Conservation (phyloP, 306 rosid species). For the Vicia faba region DNA sequence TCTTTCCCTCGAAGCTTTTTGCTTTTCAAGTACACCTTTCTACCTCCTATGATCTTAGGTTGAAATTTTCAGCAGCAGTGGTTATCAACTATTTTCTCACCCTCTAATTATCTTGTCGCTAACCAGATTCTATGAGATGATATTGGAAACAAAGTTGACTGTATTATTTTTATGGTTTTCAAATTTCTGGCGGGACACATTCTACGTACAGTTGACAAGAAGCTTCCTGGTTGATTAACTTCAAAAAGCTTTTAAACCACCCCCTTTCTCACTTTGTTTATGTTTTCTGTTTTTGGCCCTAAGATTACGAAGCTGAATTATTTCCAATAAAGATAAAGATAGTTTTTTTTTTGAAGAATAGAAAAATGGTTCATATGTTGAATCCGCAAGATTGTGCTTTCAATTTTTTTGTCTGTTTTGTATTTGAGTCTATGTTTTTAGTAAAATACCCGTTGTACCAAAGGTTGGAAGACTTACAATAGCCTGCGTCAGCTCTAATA, state of each 20-base stretch:
- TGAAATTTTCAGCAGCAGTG: constrained; percentile 11
- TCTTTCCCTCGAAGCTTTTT: not conserved
- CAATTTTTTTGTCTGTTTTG: not conserved
- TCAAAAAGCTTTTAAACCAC: not conserved
- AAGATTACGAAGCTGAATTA: constrained; percentile 14
- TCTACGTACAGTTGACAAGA: not conserved
- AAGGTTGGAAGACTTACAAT: not conserved
- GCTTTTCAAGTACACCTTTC: constrained; percentile 22
- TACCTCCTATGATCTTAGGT: constrained; percentile 18
- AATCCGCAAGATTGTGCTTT: constrained; percentile 11
- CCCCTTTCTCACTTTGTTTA: constrained; percentile 2
- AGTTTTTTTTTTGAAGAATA: not conserved
- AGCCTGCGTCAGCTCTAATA: not conserved
- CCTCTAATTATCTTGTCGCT: constrained; percentile 1
- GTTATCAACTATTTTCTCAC: constrained; percentile 4
- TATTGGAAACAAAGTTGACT: not conserved
- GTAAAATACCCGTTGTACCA: not conserved
- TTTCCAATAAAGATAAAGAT: not conserved
- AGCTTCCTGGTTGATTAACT: constrained; percentile 17
- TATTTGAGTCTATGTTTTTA: not conserved
- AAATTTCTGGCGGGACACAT: constrained; percentile 12
- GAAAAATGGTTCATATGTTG: constrained; percentile 27
- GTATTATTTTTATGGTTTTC: not conserved
- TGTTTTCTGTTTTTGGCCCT: constrained; percentile 22
- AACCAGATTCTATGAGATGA: constrained; percentile 16